phyloP scores from a whole-genome alignment of 768 basidiomycete species.

The Podaxis pistillaris region DNA sequence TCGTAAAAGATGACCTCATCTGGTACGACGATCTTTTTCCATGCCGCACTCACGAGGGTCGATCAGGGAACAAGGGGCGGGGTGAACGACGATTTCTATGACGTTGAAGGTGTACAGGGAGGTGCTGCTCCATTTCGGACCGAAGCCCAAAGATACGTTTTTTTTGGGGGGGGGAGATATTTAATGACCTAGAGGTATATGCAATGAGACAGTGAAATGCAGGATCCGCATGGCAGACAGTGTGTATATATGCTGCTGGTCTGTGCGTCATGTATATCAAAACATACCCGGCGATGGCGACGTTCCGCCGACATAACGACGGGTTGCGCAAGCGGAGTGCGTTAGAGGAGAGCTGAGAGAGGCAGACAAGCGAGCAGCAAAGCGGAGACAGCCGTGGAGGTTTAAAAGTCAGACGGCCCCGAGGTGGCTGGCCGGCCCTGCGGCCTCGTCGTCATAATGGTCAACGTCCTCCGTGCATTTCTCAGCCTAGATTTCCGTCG shows the following conservation, averaged over 20 bases:
- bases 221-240: background rate
- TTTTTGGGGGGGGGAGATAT: background rate
- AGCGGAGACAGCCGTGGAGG: constrained; percentile 8
- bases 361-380: background rate
- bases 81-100: background rate
- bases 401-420: constrained; percentile 9
- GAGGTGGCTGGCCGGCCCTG: background rate
- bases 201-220: too few relatives aligned
- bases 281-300: background rate
- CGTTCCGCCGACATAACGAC: too few relatives aligned
- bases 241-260: background rate
- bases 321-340: too few relatives aligned
- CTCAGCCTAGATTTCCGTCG: background rate
- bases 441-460: background rate
- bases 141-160: background rate
- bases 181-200: background rate
- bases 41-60: background rate
- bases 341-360: background rate
- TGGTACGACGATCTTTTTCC: background rate
- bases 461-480: background rate
- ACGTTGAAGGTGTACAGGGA: background rate
- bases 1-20: background rate
- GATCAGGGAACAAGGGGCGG: background rate
- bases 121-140: background rate
- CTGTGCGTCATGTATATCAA: background rate